These are phyloP conservation scores for Arthrocladium fulminans DNA, from an alignment of 2,329 filamentous ascomycete species.

Conservation along the genomic window DNA sequence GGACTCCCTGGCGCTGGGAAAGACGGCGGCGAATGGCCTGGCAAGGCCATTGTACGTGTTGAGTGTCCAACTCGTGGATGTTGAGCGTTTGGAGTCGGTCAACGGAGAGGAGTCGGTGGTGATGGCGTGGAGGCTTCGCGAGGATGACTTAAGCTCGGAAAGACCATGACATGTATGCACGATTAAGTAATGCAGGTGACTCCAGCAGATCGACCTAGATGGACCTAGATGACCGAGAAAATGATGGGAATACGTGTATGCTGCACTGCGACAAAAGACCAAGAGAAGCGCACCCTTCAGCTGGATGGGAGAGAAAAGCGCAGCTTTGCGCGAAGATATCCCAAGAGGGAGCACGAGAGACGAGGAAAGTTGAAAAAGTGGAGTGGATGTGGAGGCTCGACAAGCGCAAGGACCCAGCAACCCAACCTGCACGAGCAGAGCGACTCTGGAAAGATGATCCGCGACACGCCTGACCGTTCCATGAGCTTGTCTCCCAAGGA, in stretches of 20 bases:
- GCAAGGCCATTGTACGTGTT: constrained; percentile 18
- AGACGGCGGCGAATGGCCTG: constrained; percentile 18
- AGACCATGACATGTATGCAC: constrained; percentile 6
- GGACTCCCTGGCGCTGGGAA: constrained; percentile 20
- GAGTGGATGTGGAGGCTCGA: neutral
- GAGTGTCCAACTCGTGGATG: neutral
- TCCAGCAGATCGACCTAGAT: neutral
- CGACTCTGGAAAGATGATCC: neutral
- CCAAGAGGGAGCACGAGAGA: constrained; percentile 7
- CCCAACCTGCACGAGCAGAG: neutral
- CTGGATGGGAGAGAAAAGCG: neutral
- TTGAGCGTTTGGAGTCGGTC: neutral
- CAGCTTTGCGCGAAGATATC: neutral
- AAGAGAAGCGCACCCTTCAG: neutral
- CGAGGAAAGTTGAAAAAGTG: constrained; percentile 6
- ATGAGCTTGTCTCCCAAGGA: no score
- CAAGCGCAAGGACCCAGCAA: neutral
- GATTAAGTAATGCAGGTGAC: constrained; percentile 3
- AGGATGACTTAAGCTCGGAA: constrained; percentile 5
- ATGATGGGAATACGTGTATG: neutral
- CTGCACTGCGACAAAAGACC: neutral
- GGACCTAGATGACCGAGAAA: neutral
- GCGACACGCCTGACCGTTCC: neutral
- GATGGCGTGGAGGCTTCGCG: constrained; percentile 9
- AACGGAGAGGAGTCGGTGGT: neutral